These are phyloP conservation scores for Plectosphaerella plurivora DNA, from an alignment of 2,329 filamentous ascomycete species.

Conservation along the genomic window DNA sequence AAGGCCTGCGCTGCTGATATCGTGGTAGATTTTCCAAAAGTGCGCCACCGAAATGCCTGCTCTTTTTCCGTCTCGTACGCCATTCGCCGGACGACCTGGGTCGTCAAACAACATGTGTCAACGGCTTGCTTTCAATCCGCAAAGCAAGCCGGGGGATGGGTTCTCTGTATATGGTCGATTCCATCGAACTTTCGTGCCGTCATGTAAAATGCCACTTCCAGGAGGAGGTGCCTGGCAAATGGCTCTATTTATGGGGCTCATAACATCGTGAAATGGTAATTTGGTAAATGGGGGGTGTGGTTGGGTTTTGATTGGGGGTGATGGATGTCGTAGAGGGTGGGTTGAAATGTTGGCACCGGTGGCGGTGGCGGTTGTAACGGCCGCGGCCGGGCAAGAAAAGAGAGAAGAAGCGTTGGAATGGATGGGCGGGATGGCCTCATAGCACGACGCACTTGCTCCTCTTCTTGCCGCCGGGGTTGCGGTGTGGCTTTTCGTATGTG, in stretches of 20 bases:
- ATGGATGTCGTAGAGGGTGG: too few species aligned
- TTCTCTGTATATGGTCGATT: background rate
- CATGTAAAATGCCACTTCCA: background rate
- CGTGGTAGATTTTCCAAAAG: background rate
- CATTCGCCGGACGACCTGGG: slow-evolving; percentile 11
- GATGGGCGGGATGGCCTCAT: background rate
- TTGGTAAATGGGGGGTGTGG: background rate
- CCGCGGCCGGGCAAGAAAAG: too few species aligned
- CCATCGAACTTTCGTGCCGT: background rate
- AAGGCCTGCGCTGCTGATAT: too few species aligned
- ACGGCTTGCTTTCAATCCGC: slow-evolving; percentile 2
- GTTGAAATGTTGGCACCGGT: background rate
- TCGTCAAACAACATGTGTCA: slow-evolving; percentile 4
- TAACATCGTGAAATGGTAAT: background rate
- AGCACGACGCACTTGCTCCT: slow-evolving; percentile 14
- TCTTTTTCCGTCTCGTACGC: slow-evolving; percentile 11
- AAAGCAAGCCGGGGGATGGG: background rate
- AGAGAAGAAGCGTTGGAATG: too few species aligned
- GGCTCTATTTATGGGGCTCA: background rate
- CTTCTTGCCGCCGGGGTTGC: slow-evolving; percentile 10
- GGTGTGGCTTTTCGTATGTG: slow-evolving; percentile 7
- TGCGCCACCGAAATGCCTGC: slow-evolving; percentile 2
- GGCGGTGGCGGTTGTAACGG: background rate
- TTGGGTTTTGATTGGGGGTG: background rate
- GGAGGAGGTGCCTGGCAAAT: background rate